Evolutionary conservation across 129 eudicot species (phyloP).

Genomic region (Lactuca saligna): DNA sequence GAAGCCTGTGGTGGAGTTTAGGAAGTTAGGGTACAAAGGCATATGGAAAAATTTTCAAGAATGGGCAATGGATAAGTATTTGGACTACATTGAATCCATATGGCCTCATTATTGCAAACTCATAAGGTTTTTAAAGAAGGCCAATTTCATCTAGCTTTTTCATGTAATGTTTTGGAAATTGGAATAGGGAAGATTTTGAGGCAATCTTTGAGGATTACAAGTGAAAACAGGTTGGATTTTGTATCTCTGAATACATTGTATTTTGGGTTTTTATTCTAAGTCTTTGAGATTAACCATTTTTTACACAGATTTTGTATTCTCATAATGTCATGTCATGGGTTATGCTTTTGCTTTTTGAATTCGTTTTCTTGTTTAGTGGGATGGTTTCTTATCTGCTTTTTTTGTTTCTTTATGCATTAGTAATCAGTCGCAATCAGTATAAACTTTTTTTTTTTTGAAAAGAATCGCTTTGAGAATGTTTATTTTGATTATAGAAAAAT

Average conservation of each 20-base stretch:
- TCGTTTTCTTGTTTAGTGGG: constrained; percentile 6
- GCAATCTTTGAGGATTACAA: constrained; percentile 31
- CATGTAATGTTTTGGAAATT: constrained; percentile 30
- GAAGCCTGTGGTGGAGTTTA: constrained; percentile 49
- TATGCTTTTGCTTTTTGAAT: background rate
- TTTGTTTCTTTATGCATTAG: background rate
- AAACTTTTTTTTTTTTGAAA: too few species aligned
- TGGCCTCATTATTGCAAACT: constrained; percentile 85
- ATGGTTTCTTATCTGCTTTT: background rate
- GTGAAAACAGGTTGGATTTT: constrained; percentile 32
- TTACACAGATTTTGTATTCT: constrained; percentile 21
- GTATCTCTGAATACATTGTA: constrained; percentile 34
- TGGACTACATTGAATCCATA: constrained; percentile 71
- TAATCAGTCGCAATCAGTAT: too few species aligned
- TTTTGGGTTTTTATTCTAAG: constrained; percentile 27
- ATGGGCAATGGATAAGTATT: constrained; percentile 49
- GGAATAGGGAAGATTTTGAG: constrained; percentile 36
- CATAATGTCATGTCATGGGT: background rate
- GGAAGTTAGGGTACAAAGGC: constrained; percentile 50
- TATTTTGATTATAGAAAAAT: too few species aligned
- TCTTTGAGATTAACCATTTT: constrained; percentile 39
- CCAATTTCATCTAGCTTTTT: constrained; percentile 56
- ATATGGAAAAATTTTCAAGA: constrained; percentile 35
- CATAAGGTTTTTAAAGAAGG: constrained; percentile 72
- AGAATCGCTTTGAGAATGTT: too few species aligned